Base-by-base conservation (phyloP, 495 filamentous ascomycete species). In the Glonium stellatum region DNA sequence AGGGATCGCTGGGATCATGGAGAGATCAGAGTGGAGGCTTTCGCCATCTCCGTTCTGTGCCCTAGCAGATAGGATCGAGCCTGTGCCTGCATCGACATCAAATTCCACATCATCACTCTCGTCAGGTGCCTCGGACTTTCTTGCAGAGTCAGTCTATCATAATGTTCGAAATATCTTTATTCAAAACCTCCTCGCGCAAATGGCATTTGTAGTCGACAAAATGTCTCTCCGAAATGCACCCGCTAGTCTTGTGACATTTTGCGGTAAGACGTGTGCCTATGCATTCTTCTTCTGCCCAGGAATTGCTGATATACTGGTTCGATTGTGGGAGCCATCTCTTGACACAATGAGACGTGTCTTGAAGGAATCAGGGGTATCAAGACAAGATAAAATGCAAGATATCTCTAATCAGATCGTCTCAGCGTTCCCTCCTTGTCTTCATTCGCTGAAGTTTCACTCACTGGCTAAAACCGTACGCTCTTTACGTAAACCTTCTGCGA, bases 261-360 rank as follows among this genome's bases (percentile, higher is more conserved):
- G 90, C 68, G 93, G 92, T 54, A 97, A 95, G 72, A 89, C 90
- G 15, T 88, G 85, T 65, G 93, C 93, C 9, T 97, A 96, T 72
- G 93, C 93, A 36, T 98, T 96, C 73, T 95, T 93, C 69, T 97
- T 96, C 71, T 93, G 90, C 41, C 87, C 91, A 0, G 90, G 90
- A 18, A 81, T 96, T 57, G 87, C 90, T 39, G 92, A 97, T 66
- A 82, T 92, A 41, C 78, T 97, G 54, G 83, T 95, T 27, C 81
- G 90, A 25, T 73, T 97, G 23, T 96, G 92, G 93, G 82, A 83
- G 42, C 77, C 87, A 34, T 81, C 83, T 22, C 70, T 82, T 8
- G 82, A 81, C 56, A 70, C 79, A 31, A 78, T 95, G 64, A 83
- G 87, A 58, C 83, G 89, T 39, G 82, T 91, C 12, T 73, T 88